Evolutionary conservation across 495 filamentous ascomycete genomes (phyloP).

Genomic region (Hypoxylon perforatum): DNA sequence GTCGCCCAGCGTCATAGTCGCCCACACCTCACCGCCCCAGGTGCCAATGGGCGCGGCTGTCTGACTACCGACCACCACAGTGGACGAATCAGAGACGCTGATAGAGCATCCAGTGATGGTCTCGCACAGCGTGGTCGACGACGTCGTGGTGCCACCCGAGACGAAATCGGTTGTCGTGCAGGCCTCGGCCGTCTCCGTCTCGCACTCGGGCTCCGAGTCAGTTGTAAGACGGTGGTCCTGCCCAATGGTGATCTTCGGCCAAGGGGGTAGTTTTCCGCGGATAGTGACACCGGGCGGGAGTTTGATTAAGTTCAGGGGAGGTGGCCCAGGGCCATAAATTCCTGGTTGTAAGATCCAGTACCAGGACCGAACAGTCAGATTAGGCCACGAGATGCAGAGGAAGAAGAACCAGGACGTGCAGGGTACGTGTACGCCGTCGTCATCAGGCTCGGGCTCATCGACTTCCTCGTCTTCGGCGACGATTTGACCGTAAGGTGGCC

Average conservation of each 20-base stretch:
- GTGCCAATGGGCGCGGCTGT: no score
- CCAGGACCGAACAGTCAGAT: constrained; percentile 22
- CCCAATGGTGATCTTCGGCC: constrained; percentile 38
- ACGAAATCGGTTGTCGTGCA: neutral
- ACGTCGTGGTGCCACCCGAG: no score
- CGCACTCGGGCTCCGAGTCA: neutral
- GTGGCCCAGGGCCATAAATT: constrained; percentile 26
- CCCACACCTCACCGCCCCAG: no score
- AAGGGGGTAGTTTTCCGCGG: constrained; percentile 21
- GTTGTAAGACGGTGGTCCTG: constrained; percentile 15
- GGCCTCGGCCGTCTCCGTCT: neutral
- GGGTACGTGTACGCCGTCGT: constrained; percentile 11
- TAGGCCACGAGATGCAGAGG: constrained; percentile 17
- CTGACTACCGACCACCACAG: no score
- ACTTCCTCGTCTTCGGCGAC: neutral
- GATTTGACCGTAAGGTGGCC: neutral
- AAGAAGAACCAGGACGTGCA: constrained; percentile 36
- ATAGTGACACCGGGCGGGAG: constrained; percentile 21
- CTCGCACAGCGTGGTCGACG: no score
- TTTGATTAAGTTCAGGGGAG: constrained; percentile 21
- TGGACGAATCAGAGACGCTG: no score
- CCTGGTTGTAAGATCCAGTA: constrained; percentile 31
- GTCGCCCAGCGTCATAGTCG: no score
- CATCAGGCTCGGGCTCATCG: constrained; percentile 6
- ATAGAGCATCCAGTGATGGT: no score